Conservation (phyloP, 441 rosid species). For the Rhodomyrtus psidioides region DNA sequence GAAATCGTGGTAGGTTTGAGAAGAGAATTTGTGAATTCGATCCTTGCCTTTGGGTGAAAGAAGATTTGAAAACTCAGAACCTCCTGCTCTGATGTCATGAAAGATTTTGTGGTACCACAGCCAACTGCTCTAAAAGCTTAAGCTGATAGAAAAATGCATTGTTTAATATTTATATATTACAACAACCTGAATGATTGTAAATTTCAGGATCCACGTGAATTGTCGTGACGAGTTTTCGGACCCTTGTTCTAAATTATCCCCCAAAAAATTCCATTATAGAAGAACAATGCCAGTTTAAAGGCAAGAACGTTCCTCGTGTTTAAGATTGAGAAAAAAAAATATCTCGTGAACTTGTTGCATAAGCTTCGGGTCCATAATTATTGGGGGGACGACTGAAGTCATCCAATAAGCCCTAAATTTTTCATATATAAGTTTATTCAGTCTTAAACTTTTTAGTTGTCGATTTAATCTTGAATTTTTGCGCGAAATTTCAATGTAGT, state of each 20-base stretch:
- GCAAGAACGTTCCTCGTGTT: neutral
- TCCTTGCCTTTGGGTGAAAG: no score
- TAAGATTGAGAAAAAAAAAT: neutral
- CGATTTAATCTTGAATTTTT: fast-evolving
- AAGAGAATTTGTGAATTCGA: no score
- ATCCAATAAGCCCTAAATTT: neutral
- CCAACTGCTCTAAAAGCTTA: no score
- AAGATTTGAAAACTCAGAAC: no score
- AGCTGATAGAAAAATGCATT: no score
- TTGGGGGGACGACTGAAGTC: neutral
- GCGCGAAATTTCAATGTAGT: fast-evolving
- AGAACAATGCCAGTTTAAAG: fast-evolving
- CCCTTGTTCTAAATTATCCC: neutral
- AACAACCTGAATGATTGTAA: no score
- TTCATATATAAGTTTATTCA: fast-evolving
- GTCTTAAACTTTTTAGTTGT: fast-evolving
- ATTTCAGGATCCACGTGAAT: neutral
- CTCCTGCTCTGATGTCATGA: no score
- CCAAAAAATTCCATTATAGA: fast-evolving
- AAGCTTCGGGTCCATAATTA: neutral
- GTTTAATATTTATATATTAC: no score
- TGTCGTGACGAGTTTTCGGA: fast-evolving
- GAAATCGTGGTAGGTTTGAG: no score
- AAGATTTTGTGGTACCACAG: no score
- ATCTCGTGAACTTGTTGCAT: neutral